Evolutionary conservation across 768 basidiomycete species (phyloP).

Genomic region (Flagelloscypha sp.): DNA sequence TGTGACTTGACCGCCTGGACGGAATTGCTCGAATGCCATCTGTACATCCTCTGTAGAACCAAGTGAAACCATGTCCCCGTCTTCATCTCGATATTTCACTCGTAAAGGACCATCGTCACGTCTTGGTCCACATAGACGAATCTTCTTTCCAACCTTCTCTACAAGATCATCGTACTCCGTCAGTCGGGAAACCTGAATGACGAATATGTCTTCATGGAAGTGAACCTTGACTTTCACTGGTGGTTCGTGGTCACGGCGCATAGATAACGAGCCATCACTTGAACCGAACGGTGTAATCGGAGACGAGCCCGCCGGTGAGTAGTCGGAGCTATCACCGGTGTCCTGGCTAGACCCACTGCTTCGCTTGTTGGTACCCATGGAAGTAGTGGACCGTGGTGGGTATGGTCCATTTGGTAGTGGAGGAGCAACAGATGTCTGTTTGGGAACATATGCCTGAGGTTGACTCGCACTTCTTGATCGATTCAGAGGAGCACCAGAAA

Average conservation of each 20-base stretch:
- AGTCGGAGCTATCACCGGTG: slow-evolving; percentile 74
- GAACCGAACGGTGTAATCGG: slow-evolving; percentile 89
- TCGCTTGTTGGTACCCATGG: slow-evolving; percentile 48
- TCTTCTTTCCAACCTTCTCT: slow-evolving; percentile 88
- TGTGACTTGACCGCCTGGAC: slow-evolving; percentile 73
- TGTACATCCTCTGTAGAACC: slow-evolving; percentile 90
- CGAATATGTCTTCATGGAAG: slow-evolving; percentile 92
- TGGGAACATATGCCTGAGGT: slow-evolving; percentile 60
- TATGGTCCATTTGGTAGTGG: slow-evolving; percentile 37
- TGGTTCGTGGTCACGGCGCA: slow-evolving; percentile 19
- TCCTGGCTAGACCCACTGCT: slow-evolving; percentile 83
- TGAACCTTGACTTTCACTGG: slow-evolving; percentile 90
- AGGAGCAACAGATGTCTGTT: slow-evolving; percentile 42
- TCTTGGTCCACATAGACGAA: slow-evolving; percentile 79
- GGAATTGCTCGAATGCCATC: slow-evolving; percentile 84
- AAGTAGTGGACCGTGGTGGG: slow-evolving; percentile 31
- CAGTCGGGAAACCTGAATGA: slow-evolving; percentile 76
- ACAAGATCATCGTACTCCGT: slow-evolving; percentile 81
- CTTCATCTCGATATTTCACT: slow-evolving; percentile 87
- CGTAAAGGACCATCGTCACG: slow-evolving; percentile 73
- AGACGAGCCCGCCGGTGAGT: slow-evolving; percentile 78
- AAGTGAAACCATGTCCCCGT: slow-evolving; percentile 83
- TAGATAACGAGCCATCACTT: slow-evolving; percentile 63
- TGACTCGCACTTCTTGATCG: slow-evolving; percentile 78
- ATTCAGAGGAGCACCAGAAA: slow-evolving; percentile 23